Conservation (phyloP, 192 early-diverging fungal genomes). For the Coemansia sp. region DNA sequence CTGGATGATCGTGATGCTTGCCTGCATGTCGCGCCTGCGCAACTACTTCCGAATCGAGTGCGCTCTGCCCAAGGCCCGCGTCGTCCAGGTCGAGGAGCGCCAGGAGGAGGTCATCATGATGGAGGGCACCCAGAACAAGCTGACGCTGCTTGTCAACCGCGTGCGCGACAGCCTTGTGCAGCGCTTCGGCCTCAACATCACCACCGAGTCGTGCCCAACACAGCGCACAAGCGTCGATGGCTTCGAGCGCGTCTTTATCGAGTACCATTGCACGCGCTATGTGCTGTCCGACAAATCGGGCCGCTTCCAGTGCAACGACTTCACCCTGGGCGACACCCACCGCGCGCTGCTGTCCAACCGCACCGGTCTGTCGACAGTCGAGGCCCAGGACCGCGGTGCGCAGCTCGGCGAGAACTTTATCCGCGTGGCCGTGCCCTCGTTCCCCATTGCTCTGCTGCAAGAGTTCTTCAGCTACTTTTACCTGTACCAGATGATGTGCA, state of each 20-base stretch:
- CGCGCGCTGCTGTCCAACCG: constrained; percentile 38
- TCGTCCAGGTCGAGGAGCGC: constrained; percentile 57
- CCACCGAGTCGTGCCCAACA: constrained; percentile 44
- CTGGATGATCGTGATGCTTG: constrained; percentile 63
- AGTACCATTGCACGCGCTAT: constrained; percentile 77
- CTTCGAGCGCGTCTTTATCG: constrained; percentile 53
- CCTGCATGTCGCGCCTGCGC: constrained; percentile 46
- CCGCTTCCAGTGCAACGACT: constrained; percentile 57
- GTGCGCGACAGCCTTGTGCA: constrained; percentile 35
- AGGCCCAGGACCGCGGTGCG: constrained; percentile 54
- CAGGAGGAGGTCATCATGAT: constrained; percentile 52
- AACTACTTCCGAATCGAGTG: constrained; percentile 71
- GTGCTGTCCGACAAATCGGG: constrained; percentile 53
- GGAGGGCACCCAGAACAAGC: constrained; percentile 46
- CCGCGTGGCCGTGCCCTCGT: constrained; percentile 51
- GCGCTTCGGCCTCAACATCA: constrained; percentile 34
- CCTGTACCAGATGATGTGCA: constrained; percentile 64
- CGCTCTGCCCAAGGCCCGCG: constrained; percentile 38
- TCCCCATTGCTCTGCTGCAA: constrained; percentile 47
- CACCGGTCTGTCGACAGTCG: constrained; percentile 51
- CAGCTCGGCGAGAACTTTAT: constrained; percentile 67
- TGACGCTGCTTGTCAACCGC: constrained; percentile 35
- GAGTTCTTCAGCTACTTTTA: constrained; percentile 62
- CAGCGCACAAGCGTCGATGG: constrained; percentile 35
- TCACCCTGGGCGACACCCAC: constrained; percentile 60